These are phyloP conservation scores for Pseudonitzschia delicatissima DNA, from an alignment of 108 stramenopile species.

Conservation along the genomic window DNA sequence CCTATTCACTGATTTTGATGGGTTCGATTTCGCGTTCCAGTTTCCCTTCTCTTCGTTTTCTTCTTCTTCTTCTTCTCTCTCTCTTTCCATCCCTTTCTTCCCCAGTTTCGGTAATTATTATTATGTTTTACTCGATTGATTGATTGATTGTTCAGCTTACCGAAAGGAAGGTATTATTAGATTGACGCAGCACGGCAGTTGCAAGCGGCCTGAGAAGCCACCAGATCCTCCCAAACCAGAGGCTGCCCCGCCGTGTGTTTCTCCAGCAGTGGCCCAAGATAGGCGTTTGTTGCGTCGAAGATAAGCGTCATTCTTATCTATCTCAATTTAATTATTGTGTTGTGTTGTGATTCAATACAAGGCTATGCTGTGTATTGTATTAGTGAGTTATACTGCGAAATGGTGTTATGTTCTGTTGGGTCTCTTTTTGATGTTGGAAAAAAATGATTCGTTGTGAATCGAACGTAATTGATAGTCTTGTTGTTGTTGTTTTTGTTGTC, in stretches of 20 bases:
- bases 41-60: too few relatives aligned
- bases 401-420: too few relatives aligned
- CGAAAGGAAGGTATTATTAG: slow-evolving; percentile 32
- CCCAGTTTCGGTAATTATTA: not conserved
- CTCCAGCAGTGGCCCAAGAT: slow-evolving; percentile 31
- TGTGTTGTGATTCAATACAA: not conserved
- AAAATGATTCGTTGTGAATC: not conserved
- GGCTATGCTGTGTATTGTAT: not conserved
- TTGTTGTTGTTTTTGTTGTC: too few relatives aligned
- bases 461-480: too few relatives aligned
- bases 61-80: not conserved
- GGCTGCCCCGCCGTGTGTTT: slow-evolving; percentile 29
- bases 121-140: not conserved
- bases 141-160: slow-evolving; percentile 31
- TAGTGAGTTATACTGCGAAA: too few relatives aligned
- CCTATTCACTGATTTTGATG: too few relatives aligned
- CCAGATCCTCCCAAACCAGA: slow-evolving; percentile 33
- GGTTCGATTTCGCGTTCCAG: too few relatives aligned
- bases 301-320: slow-evolving; percentile 29
- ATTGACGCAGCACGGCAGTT: slow-evolving; percentile 15
- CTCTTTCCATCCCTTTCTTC: not conserved
- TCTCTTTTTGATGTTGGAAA: too few relatives aligned
- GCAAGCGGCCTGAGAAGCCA: slow-evolving; percentile 20
- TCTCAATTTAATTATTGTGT: slow-evolving; percentile 7
- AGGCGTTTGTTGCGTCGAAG: slow-evolving; percentile 20